Conservation (phyloP, 2,329 filamentous ascomycete genomes). For the Rhinocladiella similis region DNA sequence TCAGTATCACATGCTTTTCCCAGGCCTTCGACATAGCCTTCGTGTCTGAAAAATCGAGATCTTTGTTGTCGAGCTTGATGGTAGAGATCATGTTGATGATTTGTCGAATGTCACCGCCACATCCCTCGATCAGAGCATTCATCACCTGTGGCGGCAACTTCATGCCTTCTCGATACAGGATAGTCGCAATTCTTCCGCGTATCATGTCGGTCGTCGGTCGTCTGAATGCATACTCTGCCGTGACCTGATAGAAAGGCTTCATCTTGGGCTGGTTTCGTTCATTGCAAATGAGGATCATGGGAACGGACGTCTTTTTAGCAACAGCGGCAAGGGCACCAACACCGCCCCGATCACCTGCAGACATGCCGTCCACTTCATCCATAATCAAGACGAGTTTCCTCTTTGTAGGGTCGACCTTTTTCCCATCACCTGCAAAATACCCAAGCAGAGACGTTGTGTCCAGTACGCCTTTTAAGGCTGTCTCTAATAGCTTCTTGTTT, state of each 20-base stretch:
- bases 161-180: slow-evolving; percentile 86
- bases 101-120: slow-evolving; percentile 92
- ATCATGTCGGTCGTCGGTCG: slow-evolving; percentile 90
- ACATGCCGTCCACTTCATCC: slow-evolving; percentile 99
- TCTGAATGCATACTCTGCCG: slow-evolving; percentile 82
- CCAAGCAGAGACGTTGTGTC: slow-evolving; percentile 91
- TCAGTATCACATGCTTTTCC: slow-evolving; percentile 96
- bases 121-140: slow-evolving; percentile 92
- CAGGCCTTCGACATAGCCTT: slow-evolving; percentile 96
- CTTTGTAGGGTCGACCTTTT: slow-evolving; percentile 75
- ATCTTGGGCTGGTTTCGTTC: slow-evolving; percentile 92
- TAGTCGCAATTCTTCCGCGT: slow-evolving; percentile 87
- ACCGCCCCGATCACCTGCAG: slow-evolving; percentile 90
- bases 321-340: slow-evolving; percentile 92
- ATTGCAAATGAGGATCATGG: slow-evolving; percentile 97
- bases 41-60: slow-evolving; percentile 72
- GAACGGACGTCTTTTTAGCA: slow-evolving; percentile 92
- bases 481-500: slow-evolving; percentile 94
- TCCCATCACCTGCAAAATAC: slow-evolving; percentile 82
- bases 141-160: slow-evolving; percentile 82
- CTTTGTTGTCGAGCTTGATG: slow-evolving; percentile 78
- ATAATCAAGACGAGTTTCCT: slow-evolving; percentile 96
- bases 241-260: slow-evolving; percentile 91
- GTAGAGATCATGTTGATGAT: slow-evolving; percentile 99
- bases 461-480: slow-evolving; percentile 82